Percentiles rank a stretch among this genome's conserved stretches.
phyloP scores from a whole-genome alignment of 225 moss, liverwort and hornwort genomes.

The Sphagnum tenellum region DNA sequence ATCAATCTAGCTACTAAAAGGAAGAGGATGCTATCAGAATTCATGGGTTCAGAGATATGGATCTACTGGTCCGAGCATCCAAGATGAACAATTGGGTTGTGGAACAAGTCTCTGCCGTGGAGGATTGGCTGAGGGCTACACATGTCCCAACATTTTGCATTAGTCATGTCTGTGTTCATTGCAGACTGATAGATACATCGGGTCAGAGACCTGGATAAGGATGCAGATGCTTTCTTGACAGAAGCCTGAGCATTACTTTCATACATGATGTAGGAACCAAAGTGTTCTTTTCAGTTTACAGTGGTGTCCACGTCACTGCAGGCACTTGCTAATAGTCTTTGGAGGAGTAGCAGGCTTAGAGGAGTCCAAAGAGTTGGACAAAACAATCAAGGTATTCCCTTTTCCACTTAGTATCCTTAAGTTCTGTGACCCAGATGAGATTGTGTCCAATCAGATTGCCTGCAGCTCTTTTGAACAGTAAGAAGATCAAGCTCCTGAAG shows the following conservation, averaged over 20 bases:
- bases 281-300: no score
- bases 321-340: conserved; percentile 73
- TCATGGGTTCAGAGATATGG: conserved; percentile 16
- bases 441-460: no score
- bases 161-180: no score
- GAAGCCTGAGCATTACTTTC: no score
- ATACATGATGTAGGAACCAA: no score
- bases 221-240: no score
- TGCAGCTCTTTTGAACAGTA: no score
- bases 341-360: conserved; percentile 84
- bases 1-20: neutral
- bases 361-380: conserved; percentile 59
- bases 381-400: conserved; percentile 40
- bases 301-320: conserved; percentile 12
- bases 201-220: no score
- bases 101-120: conserved; percentile 46
- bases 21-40: conserved; percentile 15
- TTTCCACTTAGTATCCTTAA: no score
- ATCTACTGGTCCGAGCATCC: conserved; percentile 21
- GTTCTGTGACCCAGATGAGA: no score
- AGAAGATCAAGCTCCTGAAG: no score
- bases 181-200: no score
- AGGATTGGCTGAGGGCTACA: conserved; percentile 49
- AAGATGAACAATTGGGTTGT: conserved; percentile 31
- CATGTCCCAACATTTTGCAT: conserved; percentile 21